phyloP scores from a whole-genome alignment of 805 yeast species.

The Saccharomyces jurei region DNA sequence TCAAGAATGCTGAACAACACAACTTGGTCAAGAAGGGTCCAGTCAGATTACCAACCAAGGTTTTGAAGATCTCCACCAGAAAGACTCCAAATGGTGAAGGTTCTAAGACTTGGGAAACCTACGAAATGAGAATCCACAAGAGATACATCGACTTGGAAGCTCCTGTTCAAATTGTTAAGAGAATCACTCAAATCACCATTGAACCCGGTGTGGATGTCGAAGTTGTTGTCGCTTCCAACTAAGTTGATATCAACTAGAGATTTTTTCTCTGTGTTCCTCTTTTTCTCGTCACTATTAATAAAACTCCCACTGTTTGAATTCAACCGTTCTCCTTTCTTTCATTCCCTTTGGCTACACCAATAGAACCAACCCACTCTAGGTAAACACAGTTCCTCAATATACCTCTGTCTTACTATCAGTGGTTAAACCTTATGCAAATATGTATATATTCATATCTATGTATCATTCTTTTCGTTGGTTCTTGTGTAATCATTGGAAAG shows the following conservation, averaged over 20 bases:
- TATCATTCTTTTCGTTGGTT: neutral
- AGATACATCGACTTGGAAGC: constrained; percentile 97
- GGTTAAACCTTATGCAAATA: constrained; percentile 21
- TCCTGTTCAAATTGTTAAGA: constrained; percentile 87
- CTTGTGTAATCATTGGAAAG: neutral
- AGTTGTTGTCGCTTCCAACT: constrained; percentile 62
- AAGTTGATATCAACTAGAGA: constrained; percentile 5
- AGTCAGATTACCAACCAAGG: constrained; percentile 99
- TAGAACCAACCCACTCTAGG: constrained; percentile 32
- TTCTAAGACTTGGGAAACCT: constrained; percentile 99
- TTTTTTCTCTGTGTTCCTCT: neutral
- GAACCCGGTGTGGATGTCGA: constrained; percentile 99
- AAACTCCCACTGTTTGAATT: neutral
- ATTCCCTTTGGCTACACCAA: neutral
- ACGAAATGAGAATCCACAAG: constrained; percentile 99
- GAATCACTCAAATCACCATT: constrained; percentile 94
- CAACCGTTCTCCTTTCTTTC: neutral
- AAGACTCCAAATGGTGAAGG: constrained; percentile 99
- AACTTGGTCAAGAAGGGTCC: constrained; percentile 95
- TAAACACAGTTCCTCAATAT: constrained; percentile 30
- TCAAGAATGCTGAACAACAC: constrained; percentile 76
- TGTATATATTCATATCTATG: neutral
- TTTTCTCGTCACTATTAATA: neutral
- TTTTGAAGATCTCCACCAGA: constrained; percentile 96
- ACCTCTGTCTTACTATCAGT: constrained; percentile 36